These are phyloP conservation scores for Trametes elegans DNA, from an alignment of 768 basidiomycete species.

Conservation along the genomic window DNA sequence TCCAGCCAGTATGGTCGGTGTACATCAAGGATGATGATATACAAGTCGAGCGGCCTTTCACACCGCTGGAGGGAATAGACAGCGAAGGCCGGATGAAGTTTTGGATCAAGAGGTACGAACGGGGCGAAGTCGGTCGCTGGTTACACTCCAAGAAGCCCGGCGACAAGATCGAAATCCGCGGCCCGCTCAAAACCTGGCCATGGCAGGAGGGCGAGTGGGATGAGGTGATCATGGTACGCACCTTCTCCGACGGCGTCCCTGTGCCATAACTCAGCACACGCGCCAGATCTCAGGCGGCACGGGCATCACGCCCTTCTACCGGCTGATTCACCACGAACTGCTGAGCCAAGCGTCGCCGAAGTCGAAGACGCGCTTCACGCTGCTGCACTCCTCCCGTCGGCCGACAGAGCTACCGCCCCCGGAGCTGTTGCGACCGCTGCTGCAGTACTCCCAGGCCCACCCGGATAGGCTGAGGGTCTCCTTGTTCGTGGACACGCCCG, in stretches of 20 bases:
- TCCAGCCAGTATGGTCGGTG: conserved; percentile 64
- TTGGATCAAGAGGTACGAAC: conserved; percentile 79
- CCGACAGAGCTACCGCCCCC: conserved; percentile 69
- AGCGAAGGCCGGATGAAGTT: conserved; percentile 64
- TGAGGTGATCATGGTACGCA: conserved; percentile 71
- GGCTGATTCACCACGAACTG: conserved; percentile 62
- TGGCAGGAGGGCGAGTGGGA: conserved; percentile 65
- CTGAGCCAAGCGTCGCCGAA: conserved; percentile 22
- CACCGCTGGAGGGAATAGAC: conserved; percentile 73
- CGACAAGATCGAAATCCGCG: conserved; percentile 71
- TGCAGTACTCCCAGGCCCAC: conserved; percentile 43
- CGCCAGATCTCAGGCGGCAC: conserved; percentile 82
- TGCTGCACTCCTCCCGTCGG: conserved; percentile 68
- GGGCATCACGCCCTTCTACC: conserved; percentile 83
- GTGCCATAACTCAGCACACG: background rate
- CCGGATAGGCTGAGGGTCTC: conserved; percentile 56
- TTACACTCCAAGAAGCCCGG: conserved; percentile 67
- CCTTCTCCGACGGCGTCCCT: background rate
- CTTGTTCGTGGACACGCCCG: conserved; percentile 58
- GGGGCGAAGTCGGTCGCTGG: conserved; percentile 84
- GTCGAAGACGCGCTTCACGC: conserved; percentile 56
- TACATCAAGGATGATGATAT: conserved; percentile 87
- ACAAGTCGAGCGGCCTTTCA: conserved; percentile 84
- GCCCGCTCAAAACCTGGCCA: conserved; percentile 68
- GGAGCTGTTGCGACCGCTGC: conserved; percentile 52